These are phyloP conservation scores for Ophiostoma australiae DNA, from an alignment of 2,329 filamentous ascomycete genomes.

Conservation along the genomic window DNA sequence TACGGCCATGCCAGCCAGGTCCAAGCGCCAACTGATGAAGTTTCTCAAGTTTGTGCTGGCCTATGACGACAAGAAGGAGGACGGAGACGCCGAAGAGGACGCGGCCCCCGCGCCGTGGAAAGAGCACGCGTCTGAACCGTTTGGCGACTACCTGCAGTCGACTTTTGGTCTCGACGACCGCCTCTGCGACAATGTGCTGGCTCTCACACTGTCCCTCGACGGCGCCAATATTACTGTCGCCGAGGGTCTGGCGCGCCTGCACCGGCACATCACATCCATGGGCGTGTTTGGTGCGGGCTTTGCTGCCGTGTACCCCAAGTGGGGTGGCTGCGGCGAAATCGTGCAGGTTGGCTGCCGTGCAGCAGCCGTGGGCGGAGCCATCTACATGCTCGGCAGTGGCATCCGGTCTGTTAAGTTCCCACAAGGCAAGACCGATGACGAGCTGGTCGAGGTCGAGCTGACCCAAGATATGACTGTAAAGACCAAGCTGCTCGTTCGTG, in stretches of 20 bases:
- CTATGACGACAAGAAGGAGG: slow-evolving; percentile 37
- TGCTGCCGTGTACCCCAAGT: slow-evolving; percentile 84
- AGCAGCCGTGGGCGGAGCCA: slow-evolving; percentile 80
- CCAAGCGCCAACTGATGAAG: slow-evolving; percentile 86
- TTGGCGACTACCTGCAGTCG: slow-evolving; percentile 55
- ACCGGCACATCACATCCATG: slow-evolving; percentile 78
- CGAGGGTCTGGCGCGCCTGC: slow-evolving; percentile 67
- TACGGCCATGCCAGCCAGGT: slow-evolving; percentile 66
- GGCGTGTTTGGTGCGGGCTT: slow-evolving; percentile 86
- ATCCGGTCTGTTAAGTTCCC: slow-evolving; percentile 39
- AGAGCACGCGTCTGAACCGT: slow-evolving; percentile 46
- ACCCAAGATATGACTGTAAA: slow-evolving; percentile 55
- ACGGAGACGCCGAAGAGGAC: slow-evolving; percentile 32
- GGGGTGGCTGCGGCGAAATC: slow-evolving; percentile 84
- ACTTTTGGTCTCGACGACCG: slow-evolving; percentile 64
- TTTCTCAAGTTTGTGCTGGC: slow-evolving; percentile 83
- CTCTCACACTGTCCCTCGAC: slow-evolving; percentile 70
- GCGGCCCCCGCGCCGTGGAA: slow-evolving; percentile 46
- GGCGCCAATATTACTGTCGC: slow-evolving; percentile 52
- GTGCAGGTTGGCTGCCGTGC: slow-evolving; percentile 88
- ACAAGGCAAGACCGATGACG: slow-evolving; percentile 26
- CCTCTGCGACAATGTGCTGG: slow-evolving; percentile 57
- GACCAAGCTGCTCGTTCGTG: slow-evolving; percentile 50
- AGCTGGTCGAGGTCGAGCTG: slow-evolving; percentile 44
- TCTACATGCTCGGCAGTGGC: slow-evolving; percentile 78